Percentiles rank a stretch among this genome's conserved stretches.
These are phyloP conservation scores for Leccinum aurantiacum DNA, from an alignment of 768 basidiomycete genomes.

Conservation along the genomic window DNA sequence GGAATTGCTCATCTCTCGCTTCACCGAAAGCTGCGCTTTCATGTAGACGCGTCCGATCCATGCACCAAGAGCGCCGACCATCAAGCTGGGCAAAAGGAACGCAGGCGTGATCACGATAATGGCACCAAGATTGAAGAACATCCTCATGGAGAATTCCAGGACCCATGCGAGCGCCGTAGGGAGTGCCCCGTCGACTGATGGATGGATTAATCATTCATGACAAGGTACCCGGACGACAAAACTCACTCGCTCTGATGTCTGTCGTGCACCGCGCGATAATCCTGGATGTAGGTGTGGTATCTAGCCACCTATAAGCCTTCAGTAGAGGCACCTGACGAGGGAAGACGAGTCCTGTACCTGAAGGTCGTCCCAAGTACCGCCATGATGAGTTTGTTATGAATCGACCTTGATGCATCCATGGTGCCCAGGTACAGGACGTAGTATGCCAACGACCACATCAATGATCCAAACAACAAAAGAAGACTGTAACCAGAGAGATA, in stretches of 20 bases:
- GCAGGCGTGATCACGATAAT: not conserved
- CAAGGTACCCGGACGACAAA: no score
- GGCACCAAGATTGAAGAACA: constrained; percentile 7
- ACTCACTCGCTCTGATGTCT: constrained; percentile 4
- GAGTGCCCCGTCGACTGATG: not conserved
- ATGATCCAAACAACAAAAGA: not conserved
- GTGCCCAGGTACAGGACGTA: not conserved
- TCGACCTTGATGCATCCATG: not conserved
- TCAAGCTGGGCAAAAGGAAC: constrained; percentile 1
- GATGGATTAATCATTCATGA: not conserved
- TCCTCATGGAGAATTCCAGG: not conserved
- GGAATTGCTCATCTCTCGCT: constrained; percentile 8
- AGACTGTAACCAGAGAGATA: not conserved
- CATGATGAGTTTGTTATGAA: not conserved
- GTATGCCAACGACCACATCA: not conserved
- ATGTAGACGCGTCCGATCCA: constrained; percentile 1
- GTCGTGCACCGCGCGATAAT: constrained; percentile 1
- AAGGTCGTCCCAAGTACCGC: constrained; percentile 4
- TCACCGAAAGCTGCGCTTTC: constrained; percentile 4
- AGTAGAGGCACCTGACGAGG: not conserved
- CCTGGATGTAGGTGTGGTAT: constrained; percentile 1
- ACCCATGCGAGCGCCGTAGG: not conserved
- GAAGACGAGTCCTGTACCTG: not conserved
- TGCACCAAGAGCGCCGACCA: not conserved
- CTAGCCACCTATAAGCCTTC: not conserved